These are phyloP conservation scores for Kockovaella imperatae DNA, from an alignment of 768 basidiomycete genomes.

Conservation along the genomic window DNA sequence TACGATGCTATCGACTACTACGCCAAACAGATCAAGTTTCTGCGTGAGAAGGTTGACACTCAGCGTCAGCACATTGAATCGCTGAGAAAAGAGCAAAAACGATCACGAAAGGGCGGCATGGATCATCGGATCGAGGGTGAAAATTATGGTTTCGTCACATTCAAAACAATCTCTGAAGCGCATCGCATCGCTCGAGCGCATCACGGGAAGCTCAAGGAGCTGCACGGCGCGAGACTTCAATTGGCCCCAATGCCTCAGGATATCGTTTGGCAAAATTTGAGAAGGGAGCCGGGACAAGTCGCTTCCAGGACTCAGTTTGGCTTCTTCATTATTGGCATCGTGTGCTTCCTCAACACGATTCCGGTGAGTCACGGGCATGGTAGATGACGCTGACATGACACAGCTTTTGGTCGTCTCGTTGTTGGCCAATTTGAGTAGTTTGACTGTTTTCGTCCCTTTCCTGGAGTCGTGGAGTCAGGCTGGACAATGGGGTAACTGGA, in stretches of 20 bases:
- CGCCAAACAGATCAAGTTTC: slow-evolving; percentile 45
- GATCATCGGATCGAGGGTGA: slow-evolving; percentile 51
- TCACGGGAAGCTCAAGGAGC: slow-evolving; percentile 40
- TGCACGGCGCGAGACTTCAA: slow-evolving; percentile 40
- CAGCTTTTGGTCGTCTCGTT: slow-evolving; percentile 74
- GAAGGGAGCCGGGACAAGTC: slow-evolving; percentile 60
- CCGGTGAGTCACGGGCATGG: slow-evolving; percentile 47
- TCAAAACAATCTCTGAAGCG: slow-evolving; percentile 45
- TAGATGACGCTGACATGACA: not conserved
- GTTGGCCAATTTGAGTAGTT: slow-evolving; percentile 78
- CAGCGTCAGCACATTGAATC: slow-evolving; percentile 48
- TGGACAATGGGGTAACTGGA: slow-evolving; percentile 50
- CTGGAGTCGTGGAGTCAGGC: slow-evolving; percentile 61
- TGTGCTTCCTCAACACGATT: slow-evolving; percentile 92
- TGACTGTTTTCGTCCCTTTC: slow-evolving; percentile 62
- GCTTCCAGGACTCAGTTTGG: slow-evolving; percentile 63
- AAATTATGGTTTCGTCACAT: slow-evolving; percentile 54
- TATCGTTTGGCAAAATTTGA: slow-evolving; percentile 78
- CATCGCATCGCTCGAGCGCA: slow-evolving; percentile 45
- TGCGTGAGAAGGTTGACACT: slow-evolving; percentile 54
- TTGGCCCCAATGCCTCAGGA: slow-evolving; percentile 45
- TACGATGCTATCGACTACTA: slow-evolving; percentile 90
- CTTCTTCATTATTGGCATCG: slow-evolving; percentile 63
- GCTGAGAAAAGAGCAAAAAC: slow-evolving; percentile 50
- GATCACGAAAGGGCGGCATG: slow-evolving; percentile 51